Evolutionary conservation across 1,139 yeast species (phyloP).

Genomic region (Debaryomycetaceae sp.): DNA sequence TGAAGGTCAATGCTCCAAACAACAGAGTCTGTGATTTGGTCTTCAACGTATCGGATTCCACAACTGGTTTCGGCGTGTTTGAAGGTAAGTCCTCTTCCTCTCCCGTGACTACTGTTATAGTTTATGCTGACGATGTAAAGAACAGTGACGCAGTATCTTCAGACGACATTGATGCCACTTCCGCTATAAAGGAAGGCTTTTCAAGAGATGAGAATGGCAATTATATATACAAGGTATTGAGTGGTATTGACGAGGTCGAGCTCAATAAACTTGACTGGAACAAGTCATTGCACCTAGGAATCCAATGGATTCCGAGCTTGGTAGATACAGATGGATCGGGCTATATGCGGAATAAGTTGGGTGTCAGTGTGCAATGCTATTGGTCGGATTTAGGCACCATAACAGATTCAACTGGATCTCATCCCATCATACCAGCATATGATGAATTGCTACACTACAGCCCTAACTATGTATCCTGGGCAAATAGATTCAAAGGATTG

Average conservation of each 20-base stretch:
- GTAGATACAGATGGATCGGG: slow-evolving; percentile 42
- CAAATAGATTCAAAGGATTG: slow-evolving; percentile 65
- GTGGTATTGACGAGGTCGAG: slow-evolving; percentile 61
- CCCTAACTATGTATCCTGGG: slow-evolving; percentile 62
- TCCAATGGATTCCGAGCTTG: slow-evolving; percentile 77
- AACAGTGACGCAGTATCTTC: slow-evolving; percentile 8
- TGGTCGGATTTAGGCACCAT: slow-evolving; percentile 61
- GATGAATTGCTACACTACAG: slow-evolving; percentile 64
- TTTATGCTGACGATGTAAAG: slow-evolving; percentile 35
- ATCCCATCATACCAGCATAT: slow-evolving; percentile 58
- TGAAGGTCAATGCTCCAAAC: slow-evolving; percentile 55
- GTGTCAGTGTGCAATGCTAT: slow-evolving; percentile 58
- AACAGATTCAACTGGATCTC: slow-evolving; percentile 32
- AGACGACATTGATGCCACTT: slow-evolving; percentile 3
- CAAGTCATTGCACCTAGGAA: slow-evolving; percentile 54
- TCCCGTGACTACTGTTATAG: slow-evolving; percentile 61
- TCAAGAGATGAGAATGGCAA: slow-evolving; percentile 51
- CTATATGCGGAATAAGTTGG: slow-evolving; percentile 33
- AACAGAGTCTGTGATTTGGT: slow-evolving; percentile 61
- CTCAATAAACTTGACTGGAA: slow-evolving; percentile 67
- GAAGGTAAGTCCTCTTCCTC: slow-evolving; percentile 23
- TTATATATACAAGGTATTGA: slow-evolving; percentile 47
- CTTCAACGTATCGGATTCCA: slow-evolving; percentile 44
- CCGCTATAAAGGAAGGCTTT: slow-evolving; percentile 46
- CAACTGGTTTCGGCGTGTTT: slow-evolving; percentile 23